phyloP scores from a whole-genome alignment of 306 rosid species.

The Quercus suber region DNA sequence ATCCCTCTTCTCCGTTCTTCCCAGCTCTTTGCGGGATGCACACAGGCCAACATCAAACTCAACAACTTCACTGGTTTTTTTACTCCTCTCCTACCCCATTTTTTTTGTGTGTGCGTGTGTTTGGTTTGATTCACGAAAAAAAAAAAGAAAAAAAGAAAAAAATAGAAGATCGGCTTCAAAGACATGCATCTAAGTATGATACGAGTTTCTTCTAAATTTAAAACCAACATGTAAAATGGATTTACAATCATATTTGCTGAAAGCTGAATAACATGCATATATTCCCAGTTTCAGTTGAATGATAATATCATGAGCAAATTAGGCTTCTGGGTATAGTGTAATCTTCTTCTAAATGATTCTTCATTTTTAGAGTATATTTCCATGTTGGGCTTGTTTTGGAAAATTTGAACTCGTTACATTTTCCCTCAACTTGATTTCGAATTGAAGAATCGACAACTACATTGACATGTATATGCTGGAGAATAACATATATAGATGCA shows the following conservation, averaged over 20 bases:
- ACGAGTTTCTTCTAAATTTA: background rate
- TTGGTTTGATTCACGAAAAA: too few species aligned
- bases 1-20: too few species aligned
- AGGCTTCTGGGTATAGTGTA: background rate
- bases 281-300: background rate
- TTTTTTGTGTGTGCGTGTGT: too few species aligned
- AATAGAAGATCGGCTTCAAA: constrained; percentile 72
- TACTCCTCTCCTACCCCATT: too few species aligned
- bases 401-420: background rate
- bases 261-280: background rate
- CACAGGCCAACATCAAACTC: too few species aligned
- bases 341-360: background rate
- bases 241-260: background rate
- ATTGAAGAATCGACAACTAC: constrained; percentile 5
- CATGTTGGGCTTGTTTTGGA: background rate
- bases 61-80: too few species aligned
- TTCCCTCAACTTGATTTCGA: background rate
- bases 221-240: background rate
- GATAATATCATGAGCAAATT: background rate
- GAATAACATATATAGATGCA: constrained; percentile 83
- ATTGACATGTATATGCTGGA: constrained; percentile 42
- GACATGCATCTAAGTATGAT: constrained; percentile 84
- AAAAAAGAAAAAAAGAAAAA: too few species aligned
- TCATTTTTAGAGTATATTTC: background rate
- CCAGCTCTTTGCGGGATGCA: too few species aligned